A percentile compares a stretch with the other conserved stretches of the same genome.
Evolutionary conservation across 2,329 filamentous ascomycete genomes (phyloP).

Genomic region (Scytalidium lignicola): DNA sequence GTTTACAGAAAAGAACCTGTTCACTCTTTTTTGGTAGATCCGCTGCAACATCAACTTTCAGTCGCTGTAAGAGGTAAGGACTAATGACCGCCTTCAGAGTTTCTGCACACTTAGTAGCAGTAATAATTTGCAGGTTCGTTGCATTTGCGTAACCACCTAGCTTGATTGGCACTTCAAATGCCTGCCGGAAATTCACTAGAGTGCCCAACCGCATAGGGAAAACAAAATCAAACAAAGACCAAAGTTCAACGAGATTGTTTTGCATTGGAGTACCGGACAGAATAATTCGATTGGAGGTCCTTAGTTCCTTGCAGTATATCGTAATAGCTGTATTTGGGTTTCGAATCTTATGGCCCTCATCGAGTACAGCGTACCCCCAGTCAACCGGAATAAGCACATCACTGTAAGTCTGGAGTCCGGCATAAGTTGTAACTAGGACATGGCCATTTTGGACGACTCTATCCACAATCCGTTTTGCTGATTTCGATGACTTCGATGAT

Average conservation of each 20-base stretch:
- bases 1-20: slow-evolving; percentile 91
- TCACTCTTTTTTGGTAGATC: slow-evolving; percentile 95
- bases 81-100: slow-evolving; percentile 91
- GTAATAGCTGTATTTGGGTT: slow-evolving; percentile 96
- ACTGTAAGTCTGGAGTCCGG: slow-evolving; percentile 88
- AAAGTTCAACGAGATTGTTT: slow-evolving; percentile 90
- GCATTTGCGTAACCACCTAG: slow-evolving; percentile 94
- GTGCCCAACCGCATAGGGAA: slow-evolving; percentile 94
- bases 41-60: slow-evolving; percentile 90
- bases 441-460: slow-evolving; percentile 80
- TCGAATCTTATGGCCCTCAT: slow-evolving; percentile 97
- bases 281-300: slow-evolving; percentile 85
- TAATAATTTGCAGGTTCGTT: slow-evolving; percentile 89
- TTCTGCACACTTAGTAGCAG: slow-evolving; percentile 88
- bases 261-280: slow-evolving; percentile 96
- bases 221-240: slow-evolving; percentile 97
- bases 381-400: slow-evolving; percentile 75
- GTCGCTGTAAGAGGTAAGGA: slow-evolving; percentile 84
- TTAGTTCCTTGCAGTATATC: slow-evolving; percentile 88
- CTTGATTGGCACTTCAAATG: slow-evolving; percentile 92
- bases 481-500: slow-evolving; percentile 56
- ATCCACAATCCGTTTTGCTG: slow-evolving; percentile 76
- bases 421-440: slow-evolving; percentile 92
- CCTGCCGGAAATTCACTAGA: slow-evolving; percentile 79
- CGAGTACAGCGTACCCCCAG: slow-evolving; percentile 91